These are phyloP conservation scores for Pseudopyrenochaeta lycopersici DNA, from an alignment of 2,329 filamentous ascomycete species.

Conservation along the genomic window DNA sequence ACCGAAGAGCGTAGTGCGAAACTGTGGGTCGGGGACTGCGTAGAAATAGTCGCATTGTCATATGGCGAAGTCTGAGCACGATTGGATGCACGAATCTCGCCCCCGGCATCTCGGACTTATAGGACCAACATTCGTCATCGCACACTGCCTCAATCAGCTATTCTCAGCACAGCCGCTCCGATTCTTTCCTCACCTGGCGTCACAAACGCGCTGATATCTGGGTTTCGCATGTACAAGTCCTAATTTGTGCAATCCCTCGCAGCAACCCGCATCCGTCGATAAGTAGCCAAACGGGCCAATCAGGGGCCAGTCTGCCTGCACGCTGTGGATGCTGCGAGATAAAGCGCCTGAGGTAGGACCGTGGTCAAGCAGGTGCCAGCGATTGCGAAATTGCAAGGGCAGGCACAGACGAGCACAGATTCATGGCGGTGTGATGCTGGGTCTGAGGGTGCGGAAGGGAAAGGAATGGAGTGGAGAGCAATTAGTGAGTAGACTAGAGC, in stretches of 20 bases:
- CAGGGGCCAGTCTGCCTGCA: slow-evolving; percentile 13
- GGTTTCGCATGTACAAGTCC: slow-evolving; percentile 12
- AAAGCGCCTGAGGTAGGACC: slow-evolving; percentile 34
- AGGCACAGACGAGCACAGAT: slow-evolving; percentile 19
- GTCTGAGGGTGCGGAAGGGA: slow-evolving; percentile 19
- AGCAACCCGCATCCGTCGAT: slow-evolving; percentile 23
- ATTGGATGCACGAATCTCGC: background rate
- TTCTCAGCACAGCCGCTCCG: slow-evolving; percentile 20
- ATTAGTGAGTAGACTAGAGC: slow-evolving; percentile 11
- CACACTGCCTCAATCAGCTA: slow-evolving; percentile 22
- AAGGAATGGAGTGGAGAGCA: slow-evolving; percentile 17
- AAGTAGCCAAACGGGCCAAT: slow-evolving; percentile 33
- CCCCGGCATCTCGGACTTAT: slow-evolving; percentile 13
- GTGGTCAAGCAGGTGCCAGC: slow-evolving; percentile 13
- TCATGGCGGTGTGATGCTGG: slow-evolving; percentile 26
- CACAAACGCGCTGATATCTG: slow-evolving; percentile 15
- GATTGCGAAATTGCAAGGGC: slow-evolving; percentile 18
- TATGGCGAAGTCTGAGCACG: slow-evolving; percentile 12
- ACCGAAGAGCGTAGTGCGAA: slow-evolving; percentile 23
- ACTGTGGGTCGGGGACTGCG: slow-evolving; percentile 27
- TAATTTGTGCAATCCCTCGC: slow-evolving; percentile 28
- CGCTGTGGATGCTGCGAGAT: slow-evolving; percentile 28
- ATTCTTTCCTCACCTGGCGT: slow-evolving; percentile 18
- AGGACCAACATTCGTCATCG: slow-evolving; percentile 26
- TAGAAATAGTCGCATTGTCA: slow-evolving; percentile 13